phyloP scores from a whole-genome alignment of 2,329 filamentous ascomycete genomes.

The Esteya vermicola region DNA sequence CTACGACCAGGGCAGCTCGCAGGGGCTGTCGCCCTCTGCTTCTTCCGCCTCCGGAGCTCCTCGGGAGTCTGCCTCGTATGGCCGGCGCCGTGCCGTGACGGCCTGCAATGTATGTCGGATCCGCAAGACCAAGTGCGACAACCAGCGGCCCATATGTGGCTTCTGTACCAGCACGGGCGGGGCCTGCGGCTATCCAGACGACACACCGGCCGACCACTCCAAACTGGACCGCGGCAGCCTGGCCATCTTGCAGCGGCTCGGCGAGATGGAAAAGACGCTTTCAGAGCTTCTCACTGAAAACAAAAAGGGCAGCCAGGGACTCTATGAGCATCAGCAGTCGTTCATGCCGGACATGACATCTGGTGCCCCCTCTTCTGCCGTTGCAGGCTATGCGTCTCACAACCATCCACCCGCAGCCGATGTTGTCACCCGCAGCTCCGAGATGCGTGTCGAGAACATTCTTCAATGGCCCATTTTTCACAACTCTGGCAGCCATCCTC shows the following conservation, averaged over 20 bases:
- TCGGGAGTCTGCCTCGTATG: not conserved
- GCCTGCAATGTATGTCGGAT: slow-evolving; percentile 21
- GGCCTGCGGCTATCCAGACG: slow-evolving; percentile 1
- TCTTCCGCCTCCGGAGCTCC: no score
- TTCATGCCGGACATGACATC: not conserved
- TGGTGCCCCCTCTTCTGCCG: not conserved
- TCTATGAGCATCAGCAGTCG: no score
- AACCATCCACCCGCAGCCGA: not conserved
- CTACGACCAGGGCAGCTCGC: not conserved
- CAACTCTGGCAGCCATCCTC: no score
- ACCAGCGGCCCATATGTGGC: slow-evolving; percentile 20
- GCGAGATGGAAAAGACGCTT: slow-evolving; percentile 22
- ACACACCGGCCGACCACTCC: slow-evolving; percentile 1
- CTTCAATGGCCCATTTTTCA: not conserved
- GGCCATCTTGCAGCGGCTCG: slow-evolving; percentile 30
- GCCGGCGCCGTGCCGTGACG: slow-evolving; percentile 14
- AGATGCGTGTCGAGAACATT: slow-evolving; percentile 2
- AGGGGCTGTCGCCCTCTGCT: not conserved
- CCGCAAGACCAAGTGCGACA: slow-evolving; percentile 23
- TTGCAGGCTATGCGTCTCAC: not conserved
- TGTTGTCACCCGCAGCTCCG: not conserved
- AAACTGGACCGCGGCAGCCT: slow-evolving; percentile 35
- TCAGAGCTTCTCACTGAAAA: not conserved
- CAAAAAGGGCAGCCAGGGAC: no score
- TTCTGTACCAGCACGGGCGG: slow-evolving; percentile 15